Base-by-base conservation (phyloP, 805 yeast species). In the Zygoascus bituminiphila region DNA sequence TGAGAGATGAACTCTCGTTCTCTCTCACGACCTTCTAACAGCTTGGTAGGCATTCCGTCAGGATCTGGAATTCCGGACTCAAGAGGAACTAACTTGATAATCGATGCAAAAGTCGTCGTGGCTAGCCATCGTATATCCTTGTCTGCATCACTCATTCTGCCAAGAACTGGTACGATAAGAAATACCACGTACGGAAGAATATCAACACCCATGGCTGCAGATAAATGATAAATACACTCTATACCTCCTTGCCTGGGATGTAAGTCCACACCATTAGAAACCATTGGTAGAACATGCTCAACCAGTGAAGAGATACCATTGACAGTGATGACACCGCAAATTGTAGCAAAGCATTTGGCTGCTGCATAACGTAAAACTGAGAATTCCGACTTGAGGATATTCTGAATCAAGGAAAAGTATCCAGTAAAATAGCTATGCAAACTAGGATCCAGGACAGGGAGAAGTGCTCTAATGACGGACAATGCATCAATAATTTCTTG, bases 41-140 rank as follows among this genome's bases (percentile, higher is more conserved):
- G 71, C 42, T 85, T 88, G 49, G 73, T 72, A 0, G 98, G 94
- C 81, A 93, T 79, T 52, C 88, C 95, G 45, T 78, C 81, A 1
- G 98, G 98, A 64, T 93, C 96, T 1, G 95, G 88, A 33, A 93
- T 89, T 62, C 98, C 98, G 6, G 95, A 95, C 68, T 93, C 99
- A 51, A 93, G 74, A 4, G 99, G 99, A 19, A 93, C 98, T 53
- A 93, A 70, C 64, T 91, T 93, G 57, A 93, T 91, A 50, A 93
- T 87, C 0, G 95, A 82, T 0, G 99, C 99, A 74, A 93, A 93
- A 0, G 98, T 87, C 0, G 96, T 88, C 0, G 98, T 91, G 0
- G 98, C 94, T 47, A 94, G 68, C 15, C 84, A 74, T 58, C 99
- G 78, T n/a, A 89, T 82, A 61, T 87, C 96, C 46, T 74, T 75